Conservation (phyloP, 305 asterid genomes). For the Solanum hybrid region DNA sequence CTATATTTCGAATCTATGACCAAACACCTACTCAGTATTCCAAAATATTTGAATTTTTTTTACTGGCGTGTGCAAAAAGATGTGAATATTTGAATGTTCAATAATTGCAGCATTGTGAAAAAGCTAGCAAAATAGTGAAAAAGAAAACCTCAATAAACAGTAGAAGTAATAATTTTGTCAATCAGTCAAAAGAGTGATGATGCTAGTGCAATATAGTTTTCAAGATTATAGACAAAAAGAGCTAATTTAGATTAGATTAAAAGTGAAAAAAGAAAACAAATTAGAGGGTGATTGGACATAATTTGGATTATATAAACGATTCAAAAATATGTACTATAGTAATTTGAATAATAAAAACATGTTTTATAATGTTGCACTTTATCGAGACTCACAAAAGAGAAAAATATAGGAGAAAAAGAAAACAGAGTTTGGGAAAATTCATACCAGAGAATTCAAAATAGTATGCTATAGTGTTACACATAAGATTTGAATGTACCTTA, state of each 20-base stretch:
- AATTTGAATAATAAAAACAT: neutral
- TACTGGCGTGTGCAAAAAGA: neutral
- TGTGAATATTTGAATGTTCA: neutral
- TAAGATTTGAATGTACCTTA: neutral
- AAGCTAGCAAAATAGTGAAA: neutral
- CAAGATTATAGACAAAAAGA: neutral
- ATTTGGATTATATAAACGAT: neutral
- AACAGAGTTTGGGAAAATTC: neutral
- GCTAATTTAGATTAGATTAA: neutral
- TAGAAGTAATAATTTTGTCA: neutral
- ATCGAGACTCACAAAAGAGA: neutral
- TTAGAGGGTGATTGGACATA: neutral
- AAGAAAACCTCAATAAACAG: neutral
- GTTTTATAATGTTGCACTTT: neutral
- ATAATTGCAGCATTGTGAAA: neutral
- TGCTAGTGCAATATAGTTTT: neutral
- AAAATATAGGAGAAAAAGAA: neutral
- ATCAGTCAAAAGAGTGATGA: conserved; percentile 4
- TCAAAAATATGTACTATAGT: neutral
- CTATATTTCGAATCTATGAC: neutral
- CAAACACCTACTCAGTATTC: neutral
- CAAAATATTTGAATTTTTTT: neutral
- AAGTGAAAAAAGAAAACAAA: neutral
- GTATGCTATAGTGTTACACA: neutral
- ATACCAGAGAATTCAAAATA: neutral